Evolutionary conservation across 306 rosid genomes (phyloP).

Genomic region (Corylus americana): DNA sequence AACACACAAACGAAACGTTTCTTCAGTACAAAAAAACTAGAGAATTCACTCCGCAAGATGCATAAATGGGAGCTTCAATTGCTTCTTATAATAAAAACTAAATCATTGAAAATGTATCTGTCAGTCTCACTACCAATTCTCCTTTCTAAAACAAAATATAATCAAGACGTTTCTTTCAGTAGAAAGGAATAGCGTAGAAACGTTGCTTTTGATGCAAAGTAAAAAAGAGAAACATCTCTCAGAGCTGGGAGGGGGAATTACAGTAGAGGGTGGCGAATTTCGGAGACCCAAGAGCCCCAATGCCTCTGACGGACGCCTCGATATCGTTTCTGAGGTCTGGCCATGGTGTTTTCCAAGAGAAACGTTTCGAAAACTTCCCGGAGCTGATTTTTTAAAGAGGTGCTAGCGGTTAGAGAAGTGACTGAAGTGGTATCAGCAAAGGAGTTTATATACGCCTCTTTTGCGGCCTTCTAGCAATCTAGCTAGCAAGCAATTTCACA

Average conservation of each 20-base stretch:
- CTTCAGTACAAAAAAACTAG: neutral
- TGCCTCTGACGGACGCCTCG: slow-evolving; percentile 82
- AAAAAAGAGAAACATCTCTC: neutral
- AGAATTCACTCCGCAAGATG: neutral
- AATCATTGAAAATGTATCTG: neutral
- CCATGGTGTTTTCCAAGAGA: slow-evolving; percentile 42
- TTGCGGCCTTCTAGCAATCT: slow-evolving; percentile 1
- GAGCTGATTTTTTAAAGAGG: neutral
- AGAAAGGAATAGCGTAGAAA: neutral
- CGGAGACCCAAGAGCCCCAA: slow-evolving; percentile 95
- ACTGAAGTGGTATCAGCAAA: slow-evolving; percentile 3
- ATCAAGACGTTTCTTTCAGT: neutral
- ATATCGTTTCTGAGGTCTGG: slow-evolving; percentile 70
- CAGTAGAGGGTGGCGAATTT: slow-evolving; percentile 61
- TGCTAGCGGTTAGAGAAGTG: neutral
- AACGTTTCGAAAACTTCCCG: slow-evolving; percentile 8
- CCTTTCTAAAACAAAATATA: neutral
- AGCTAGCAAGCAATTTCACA: neutral
- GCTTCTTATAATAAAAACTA: neutral
- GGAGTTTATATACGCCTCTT: slow-evolving; percentile 10
- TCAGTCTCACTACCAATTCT: neutral
- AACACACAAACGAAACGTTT: neutral
- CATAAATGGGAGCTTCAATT: neutral
- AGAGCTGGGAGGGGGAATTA: slow-evolving; percentile 12
- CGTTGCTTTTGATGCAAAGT: neutral